Evolutionary conservation across 371 early-diverging fungal genomes (phyloP).

Genomic region (Rhizopus delemar): DNA sequence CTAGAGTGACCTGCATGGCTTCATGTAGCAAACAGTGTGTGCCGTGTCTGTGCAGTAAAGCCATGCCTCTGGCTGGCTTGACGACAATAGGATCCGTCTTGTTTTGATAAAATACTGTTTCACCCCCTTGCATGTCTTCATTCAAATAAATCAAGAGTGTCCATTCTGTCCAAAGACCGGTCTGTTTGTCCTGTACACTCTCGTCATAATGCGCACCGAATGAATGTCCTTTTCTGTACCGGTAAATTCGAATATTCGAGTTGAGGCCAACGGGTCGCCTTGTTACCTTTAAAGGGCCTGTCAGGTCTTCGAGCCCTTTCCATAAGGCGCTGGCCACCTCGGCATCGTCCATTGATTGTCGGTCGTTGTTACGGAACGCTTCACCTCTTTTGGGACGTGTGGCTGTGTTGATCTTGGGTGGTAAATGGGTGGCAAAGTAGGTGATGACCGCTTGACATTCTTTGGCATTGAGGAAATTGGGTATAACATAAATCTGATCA

Average conservation of each 20-base stretch:
- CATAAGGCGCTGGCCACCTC: constrained; percentile 60
- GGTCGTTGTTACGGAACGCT: constrained; percentile 72
- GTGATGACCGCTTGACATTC: constrained; percentile 46
- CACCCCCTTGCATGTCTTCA: constrained; percentile 61
- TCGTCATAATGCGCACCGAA: constrained; percentile 83
- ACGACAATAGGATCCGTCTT: constrained; percentile 43
- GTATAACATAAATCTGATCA: constrained; percentile 52
- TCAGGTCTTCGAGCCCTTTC: constrained; percentile 53
- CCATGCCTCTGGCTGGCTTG: constrained; percentile 63
- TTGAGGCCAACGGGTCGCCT: constrained; percentile 43
- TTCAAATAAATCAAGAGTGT: constrained; percentile 73
- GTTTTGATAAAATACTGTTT: constrained; percentile 62
- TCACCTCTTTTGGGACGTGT: constrained; percentile 58
- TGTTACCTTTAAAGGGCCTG: constrained; percentile 21
- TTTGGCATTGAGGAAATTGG: constrained; percentile 43
- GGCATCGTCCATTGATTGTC: constrained; percentile 56
- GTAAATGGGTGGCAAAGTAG: constrained; percentile 50
- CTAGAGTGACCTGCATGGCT: constrained; percentile 61
- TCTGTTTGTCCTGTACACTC: constrained; percentile 51
- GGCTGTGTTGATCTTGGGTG: constrained; percentile 23
- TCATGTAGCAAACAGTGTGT: constrained; percentile 77
- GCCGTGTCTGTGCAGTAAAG: constrained; percentile 77
- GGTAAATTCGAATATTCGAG: constrained; percentile 72
- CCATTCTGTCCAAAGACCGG: constrained; percentile 57
- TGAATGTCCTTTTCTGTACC: constrained; percentile 66